Evolutionary conservation across 2,329 filamentous ascomycete genomes (phyloP).

Genomic region (Pyrenophora tritici-repentis): DNA sequence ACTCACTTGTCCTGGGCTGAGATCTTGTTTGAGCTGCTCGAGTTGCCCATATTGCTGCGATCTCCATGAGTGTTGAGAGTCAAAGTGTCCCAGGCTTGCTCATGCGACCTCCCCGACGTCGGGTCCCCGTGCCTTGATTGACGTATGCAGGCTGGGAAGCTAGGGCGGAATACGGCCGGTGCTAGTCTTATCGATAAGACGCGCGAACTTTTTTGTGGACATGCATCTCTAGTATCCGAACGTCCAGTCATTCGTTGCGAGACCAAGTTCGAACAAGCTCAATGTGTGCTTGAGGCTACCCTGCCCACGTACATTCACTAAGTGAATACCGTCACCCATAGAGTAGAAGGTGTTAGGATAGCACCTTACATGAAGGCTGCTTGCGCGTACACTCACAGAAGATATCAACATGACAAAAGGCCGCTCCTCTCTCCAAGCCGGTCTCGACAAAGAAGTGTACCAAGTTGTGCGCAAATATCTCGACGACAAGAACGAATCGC

Average conservation of each 20-base stretch:
- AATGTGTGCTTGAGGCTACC: no score
- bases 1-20: slow-evolving; percentile 84
- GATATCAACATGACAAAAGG: slow-evolving; percentile 34
- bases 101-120: slow-evolving; percentile 14
- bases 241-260: no score
- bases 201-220: slow-evolving; percentile 31
- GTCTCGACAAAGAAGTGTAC: slow-evolving; percentile 63
- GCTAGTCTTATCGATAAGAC: slow-evolving; percentile 41
- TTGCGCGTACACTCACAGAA: no score
- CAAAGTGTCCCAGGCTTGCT: slow-evolving; percentile 3
- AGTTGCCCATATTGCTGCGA: slow-evolving; percentile 64
- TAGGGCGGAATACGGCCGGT: slow-evolving; percentile 15
- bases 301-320: no score
- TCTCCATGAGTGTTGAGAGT: slow-evolving; percentile 27
- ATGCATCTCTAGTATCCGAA: no score
- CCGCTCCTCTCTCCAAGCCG: slow-evolving; percentile 43
- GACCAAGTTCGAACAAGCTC: no score
- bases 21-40: slow-evolving; percentile 66
- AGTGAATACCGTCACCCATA: no score
- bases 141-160: slow-evolving; percentile 16
- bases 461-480: slow-evolving; percentile 78
- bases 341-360: no score
- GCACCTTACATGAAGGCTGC: no score
- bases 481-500: slow-evolving; percentile 61
- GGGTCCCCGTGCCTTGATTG: slow-evolving; percentile 30